phyloP scores from a whole-genome alignment of 805 yeast species.

The Metschnikowia continentalis region DNA sequence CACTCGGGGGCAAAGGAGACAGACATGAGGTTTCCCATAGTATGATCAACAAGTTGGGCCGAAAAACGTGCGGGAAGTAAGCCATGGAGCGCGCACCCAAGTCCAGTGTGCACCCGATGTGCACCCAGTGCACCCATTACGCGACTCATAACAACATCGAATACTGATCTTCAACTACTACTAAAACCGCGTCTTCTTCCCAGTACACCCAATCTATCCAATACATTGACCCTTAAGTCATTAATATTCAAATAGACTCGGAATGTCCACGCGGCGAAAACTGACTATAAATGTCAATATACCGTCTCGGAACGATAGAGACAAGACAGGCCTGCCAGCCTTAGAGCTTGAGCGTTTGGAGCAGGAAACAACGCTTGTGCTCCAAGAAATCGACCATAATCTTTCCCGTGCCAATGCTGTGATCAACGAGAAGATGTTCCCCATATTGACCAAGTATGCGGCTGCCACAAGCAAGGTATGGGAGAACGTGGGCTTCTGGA shows the following conservation, averaged over 20 bases:
- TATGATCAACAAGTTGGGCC: background rate
- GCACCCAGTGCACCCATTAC: background rate
- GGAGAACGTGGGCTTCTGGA: conserved; percentile 70
- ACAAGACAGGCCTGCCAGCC: conserved; percentile 17
- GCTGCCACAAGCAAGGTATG: conserved; percentile 56
- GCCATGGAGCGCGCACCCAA: background rate
- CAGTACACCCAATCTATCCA: no score
- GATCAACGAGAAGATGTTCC: conserved; percentile 64
- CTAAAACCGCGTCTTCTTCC: no score
- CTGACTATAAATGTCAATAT: conserved; percentile 12
- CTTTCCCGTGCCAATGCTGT: conserved; percentile 63
- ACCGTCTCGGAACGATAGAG: conserved; percentile 8
- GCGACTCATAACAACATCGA: background rate
- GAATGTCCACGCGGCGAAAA: conserved; percentile 14
- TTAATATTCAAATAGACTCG: no score
- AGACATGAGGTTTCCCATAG: conserved; percentile 48
- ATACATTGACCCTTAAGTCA: no score
- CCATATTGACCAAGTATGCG: conserved; percentile 60
- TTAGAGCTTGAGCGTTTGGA: conserved; percentile 59
- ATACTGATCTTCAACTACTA: background rate
- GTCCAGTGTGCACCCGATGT: background rate
- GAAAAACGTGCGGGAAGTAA: background rate
- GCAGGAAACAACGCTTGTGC: conserved; percentile 69
- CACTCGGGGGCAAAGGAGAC: conserved; percentile 95
- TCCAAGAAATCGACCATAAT: conserved; percentile 78